Base-by-base conservation (phyloP, 2,329 filamentous ascomycete genomes). In the Aspergillus vadensis region DNA sequence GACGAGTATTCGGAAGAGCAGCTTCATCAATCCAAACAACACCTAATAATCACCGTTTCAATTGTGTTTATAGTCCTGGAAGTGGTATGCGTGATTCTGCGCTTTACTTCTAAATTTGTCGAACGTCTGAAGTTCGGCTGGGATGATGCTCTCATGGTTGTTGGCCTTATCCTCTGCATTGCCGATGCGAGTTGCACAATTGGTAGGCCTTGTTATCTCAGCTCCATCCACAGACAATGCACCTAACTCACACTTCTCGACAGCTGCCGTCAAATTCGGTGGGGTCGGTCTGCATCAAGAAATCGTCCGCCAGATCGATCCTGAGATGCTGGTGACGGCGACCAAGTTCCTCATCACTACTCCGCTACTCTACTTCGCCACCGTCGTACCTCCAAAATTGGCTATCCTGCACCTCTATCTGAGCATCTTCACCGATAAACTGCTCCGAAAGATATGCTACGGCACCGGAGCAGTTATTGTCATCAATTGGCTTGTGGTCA, bases 221-320 rank as follows among this genome's bases (percentile, higher is more conserved):
- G 25, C 12, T 30, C 6, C 32, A 5, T 5, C 12, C 15, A 4
- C 7, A 27, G 12, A 36, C 10, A 14, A 12, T 5, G 4, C 1
- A 7, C 15, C 44, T 49, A 23, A 49, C 21, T 5, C 12, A 2
- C 12, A 36, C 25, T 27, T 14, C 9, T 23, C 14, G 25, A 21
- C 19, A 59, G 57, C 27, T 15, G 57, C 54, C 21, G 36, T 55
- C n/a, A 17, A 7, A 5, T 25, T 43, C 52, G 57, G 57, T n/a
- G 57, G 57, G 12, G 21, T 59, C n/a, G 57, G 57, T 30, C 57
- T 55, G 14, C 57, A 59, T 43, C 19, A 55, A 27, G 39, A n/a
- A 12, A 15, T 30, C 14, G 51, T 59, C 10, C 15, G 17, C 14
- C 36, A 43, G 12, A 48, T 38, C 10, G 50, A 54, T 9, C 57